A percentile compares a stretch with the other conserved stretches of the same genome.
Conservation (phyloP, 257 asterid genomes). For the Nicotiana paniculata region DNA sequence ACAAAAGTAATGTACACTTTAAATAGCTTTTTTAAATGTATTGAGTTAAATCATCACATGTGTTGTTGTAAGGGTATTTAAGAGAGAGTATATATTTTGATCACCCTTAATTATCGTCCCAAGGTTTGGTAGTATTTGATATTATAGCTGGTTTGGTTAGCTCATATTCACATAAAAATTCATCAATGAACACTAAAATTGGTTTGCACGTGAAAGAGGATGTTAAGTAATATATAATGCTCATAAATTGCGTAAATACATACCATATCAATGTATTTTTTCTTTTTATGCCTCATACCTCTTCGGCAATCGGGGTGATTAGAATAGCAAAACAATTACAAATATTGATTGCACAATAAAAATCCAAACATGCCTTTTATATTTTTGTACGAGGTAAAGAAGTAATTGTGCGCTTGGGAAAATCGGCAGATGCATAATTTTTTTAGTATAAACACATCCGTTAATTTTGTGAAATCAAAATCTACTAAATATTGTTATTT, state of each 20-base stretch:
- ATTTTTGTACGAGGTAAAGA: not conserved
- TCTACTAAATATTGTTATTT: not conserved
- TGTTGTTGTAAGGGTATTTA: not conserved
- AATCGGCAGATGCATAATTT: not conserved
- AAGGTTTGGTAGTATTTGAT: no score
- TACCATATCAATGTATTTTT: no score
- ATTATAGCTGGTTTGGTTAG: no score
- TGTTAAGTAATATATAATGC: not conserved
- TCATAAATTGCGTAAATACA: no score
- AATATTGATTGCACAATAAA: no score
- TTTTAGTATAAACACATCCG: not conserved
- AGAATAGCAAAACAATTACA: no score
- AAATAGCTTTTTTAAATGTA: not conserved
- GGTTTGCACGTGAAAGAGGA: not conserved
- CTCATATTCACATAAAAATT: not conserved
- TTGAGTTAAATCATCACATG: not conserved
- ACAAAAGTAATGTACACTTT: not conserved
- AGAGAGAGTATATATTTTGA: not conserved
- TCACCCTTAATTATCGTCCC: no score
- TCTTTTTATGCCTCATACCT: no score
- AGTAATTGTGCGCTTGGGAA: not conserved
- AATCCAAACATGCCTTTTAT: not conserved
- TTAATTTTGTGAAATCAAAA: not conserved
- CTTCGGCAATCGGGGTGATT: no score
- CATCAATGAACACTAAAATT: no score